Evolutionary conservation across 1,139 yeast genomes (phyloP), one percentile per base, ranked within the genome.

Genomic region (Yamadazyma triangularis): DNA sequence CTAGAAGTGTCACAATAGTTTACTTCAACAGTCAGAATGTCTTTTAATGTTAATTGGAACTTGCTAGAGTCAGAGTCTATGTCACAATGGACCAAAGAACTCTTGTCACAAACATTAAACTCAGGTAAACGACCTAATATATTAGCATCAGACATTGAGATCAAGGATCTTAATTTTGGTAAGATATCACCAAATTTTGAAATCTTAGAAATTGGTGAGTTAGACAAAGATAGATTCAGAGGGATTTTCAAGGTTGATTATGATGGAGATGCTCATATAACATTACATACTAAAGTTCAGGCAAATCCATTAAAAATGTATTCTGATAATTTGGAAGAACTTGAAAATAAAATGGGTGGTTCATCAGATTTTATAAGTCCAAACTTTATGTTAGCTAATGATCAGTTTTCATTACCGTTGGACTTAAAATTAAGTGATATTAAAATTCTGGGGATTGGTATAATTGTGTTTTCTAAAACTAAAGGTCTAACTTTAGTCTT

Each of bases 401-500:
- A 79, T 32, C 76, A 84, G 18, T 77, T 87, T 48, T 79, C 85
- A 12, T 74, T 87, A 37, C 95, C 95, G 2, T 65, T 87, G 45
- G 86, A 83, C 48, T 65, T 87, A 41, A 81, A 81, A 28, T 62
- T 87, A 31, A 77, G 88, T 24, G 83, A 83, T 39, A 80, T 87
- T 38, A 72, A 72, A 42, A 67, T 87, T 31, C 76, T 81, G 35
- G 94, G 95, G 2, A 86, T 87, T 38, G 88, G 89, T 13, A 83
- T 87, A 35, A 76, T 86, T 41, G 95, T 87, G 2, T 87, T 84
- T 51, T 77, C 85, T 22, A 81, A 82, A 47, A 71, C 85, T 4
- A 85, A 85, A 50, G 95, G 96, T 0, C 68, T 87, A 31, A 87
- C 95, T 0, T 61, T 87, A 26, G 96, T 87, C 20, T 87, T 87